Base-by-base conservation (phyloP, 1,139 yeast genomes). In the Saccharomycopsis phalli region DNA sequence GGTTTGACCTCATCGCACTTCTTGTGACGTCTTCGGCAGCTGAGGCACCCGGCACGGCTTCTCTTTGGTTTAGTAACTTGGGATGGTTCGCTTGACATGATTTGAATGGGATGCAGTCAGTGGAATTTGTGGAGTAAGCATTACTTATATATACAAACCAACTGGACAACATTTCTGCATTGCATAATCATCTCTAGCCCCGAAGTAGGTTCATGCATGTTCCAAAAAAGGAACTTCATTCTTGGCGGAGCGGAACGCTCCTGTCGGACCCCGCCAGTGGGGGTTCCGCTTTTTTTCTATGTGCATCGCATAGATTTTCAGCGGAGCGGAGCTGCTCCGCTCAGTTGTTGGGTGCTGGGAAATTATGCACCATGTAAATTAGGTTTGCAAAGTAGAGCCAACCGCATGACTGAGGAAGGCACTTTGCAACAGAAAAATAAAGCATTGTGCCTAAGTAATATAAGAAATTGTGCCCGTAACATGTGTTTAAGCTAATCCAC, bases 1-100 rank as follows among this genome's bases (percentile, higher is more conserved):
- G 91, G 91, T 51, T 77, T 81, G 40, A 78, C 62, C 57, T 81
- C 91, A 54, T 80, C 91, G 59, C 91, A 81, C 56, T 74, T 74
- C 50, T 81, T 79, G 47, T 87, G 64, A 51, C 91, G 65, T 51
- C 74, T 73, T 34, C 91, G 65, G 55, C 91, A 81, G 1, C 87
- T 80, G 42, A 80, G 56, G 54, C 91, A 81, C 1, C 91, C 91
- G 0, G 87, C 76, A 55, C 81, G 68, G 2, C 87, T 79, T 52
- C 81, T 61, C 50, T 74, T 58, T 6, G 23, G 33, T 23, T 44
- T 44, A 11, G 22, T 16, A 2, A 14, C 13, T 16, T 30, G 20
- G 31, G 6, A 7, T 6, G 31, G 7, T 8, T 6, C 8, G 10
- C 8, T 6, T 13, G 31, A n/a, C 31, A n/a, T 28, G 31, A n/a